These are phyloP conservation scores for Dothistroma septosporum DNA, from an alignment of 2,329 filamentous ascomycete genomes.

Conservation along the genomic window DNA sequence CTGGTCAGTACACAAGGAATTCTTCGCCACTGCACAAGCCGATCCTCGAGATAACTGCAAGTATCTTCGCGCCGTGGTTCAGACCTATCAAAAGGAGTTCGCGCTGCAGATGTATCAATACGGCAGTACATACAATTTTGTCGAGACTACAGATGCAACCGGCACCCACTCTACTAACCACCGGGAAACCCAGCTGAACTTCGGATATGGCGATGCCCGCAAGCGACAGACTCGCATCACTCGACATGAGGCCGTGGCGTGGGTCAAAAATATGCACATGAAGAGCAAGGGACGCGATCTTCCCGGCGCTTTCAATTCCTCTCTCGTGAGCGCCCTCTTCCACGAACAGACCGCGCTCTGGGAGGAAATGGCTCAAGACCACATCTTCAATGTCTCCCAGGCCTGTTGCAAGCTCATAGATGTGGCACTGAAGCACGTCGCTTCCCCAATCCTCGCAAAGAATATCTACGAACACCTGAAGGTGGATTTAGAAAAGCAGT, in stretches of 20 bases:
- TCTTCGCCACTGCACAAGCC: conserved; percentile 43
- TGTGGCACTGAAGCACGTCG: conserved; percentile 34
- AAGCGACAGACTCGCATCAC: conserved; percentile 24
- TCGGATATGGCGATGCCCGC: conserved; percentile 15
- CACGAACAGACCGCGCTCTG: conserved; percentile 55
- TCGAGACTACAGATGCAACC: conserved; percentile 12
- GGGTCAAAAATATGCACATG: conserved; percentile 59
- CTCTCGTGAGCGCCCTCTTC: conserved; percentile 58
- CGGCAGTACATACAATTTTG: conserved; percentile 43
- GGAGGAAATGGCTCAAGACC: conserved; percentile 40
- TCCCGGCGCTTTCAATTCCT: conserved; percentile 57
- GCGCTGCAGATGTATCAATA: conserved; percentile 39
- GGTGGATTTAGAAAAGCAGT: conserved; percentile 39
- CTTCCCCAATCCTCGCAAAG: conserved; percentile 34
- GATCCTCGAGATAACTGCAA: conserved; percentile 29
- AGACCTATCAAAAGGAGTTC: conserved; percentile 50
- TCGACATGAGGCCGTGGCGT: conserved; percentile 38
- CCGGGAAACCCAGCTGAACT: conserved; percentile 15
- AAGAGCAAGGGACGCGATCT: conserved; percentile 54
- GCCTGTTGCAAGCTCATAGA: conserved; percentile 37
- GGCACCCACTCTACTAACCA: conserved; percentile 20
- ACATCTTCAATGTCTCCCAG: conserved; percentile 37
- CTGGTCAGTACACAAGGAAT: conserved; percentile 44
- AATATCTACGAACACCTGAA: conserved; percentile 40
- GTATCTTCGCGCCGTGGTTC: conserved; percentile 53